A percentile compares a stretch with the other conserved stretches of the same genome.
Evolutionary conservation across 2,329 filamentous ascomycete species (phyloP).

Genomic region (Knufia fluminis): DNA sequence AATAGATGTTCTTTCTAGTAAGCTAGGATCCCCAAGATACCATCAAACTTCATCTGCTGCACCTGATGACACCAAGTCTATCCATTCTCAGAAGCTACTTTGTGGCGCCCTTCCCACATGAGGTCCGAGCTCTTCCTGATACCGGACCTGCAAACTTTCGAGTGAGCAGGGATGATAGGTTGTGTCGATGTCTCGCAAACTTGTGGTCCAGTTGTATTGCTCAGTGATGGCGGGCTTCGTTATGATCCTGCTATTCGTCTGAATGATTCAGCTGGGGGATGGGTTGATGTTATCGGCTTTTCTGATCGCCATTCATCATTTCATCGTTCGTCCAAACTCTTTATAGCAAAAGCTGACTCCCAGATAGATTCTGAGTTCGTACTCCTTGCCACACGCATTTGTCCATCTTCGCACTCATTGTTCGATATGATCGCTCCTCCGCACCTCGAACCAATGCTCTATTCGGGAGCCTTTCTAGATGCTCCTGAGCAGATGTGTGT

Average conservation of each 20-base stretch:
- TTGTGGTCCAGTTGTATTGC: constrained; percentile 1
- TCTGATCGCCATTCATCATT: constrained; percentile 18
- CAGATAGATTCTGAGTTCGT: too few relatives aligned
- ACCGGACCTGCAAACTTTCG: constrained; percentile 32
- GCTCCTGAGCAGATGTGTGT: too few relatives aligned
- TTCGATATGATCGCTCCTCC: too few relatives aligned
- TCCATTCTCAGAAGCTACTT: constrained; percentile 50
- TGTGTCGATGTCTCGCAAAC: constrained; percentile 29
- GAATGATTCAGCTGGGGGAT: constrained; percentile 13
- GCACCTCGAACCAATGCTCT: too few relatives aligned
- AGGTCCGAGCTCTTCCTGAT: constrained; percentile 32
- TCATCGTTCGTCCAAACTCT: too few relatives aligned
- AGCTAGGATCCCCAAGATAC: background rate
- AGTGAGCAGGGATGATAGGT: constrained; percentile 33
- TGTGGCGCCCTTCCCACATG: constrained; percentile 22
- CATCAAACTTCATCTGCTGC: background rate
- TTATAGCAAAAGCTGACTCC: too few relatives aligned
- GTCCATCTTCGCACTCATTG: too few relatives aligned
- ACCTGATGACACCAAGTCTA: constrained; percentile 51
- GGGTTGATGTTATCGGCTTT: constrained; percentile 23
- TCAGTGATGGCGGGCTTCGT: constrained; percentile 13
- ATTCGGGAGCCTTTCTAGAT: too few relatives aligned
- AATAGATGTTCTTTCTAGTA: background rate
- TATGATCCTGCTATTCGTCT: constrained; percentile 14
- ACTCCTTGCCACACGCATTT: too few relatives aligned